Percentiles rank a stretch among this genome's conserved stretches.
Evolutionary conservation across 2,329 filamentous ascomycete genomes (phyloP).

Genomic region (Cercospora citrullina): DNA sequence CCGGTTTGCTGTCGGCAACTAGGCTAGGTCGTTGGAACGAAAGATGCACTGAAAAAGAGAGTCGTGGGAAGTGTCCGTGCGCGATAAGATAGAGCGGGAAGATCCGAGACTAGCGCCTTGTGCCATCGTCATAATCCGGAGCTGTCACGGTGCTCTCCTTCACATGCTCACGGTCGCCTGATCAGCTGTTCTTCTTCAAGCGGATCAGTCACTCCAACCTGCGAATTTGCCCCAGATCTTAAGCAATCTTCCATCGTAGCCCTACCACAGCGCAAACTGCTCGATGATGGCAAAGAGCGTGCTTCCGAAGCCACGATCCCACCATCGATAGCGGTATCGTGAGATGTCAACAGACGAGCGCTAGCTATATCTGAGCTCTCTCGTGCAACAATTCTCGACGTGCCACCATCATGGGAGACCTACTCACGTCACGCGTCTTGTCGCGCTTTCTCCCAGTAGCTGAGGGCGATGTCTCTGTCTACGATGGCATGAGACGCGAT

Average conservation of each 20-base stretch:
- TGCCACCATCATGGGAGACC: slow-evolving; percentile 30
- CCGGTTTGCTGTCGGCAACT: no score
- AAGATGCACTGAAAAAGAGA: no score
- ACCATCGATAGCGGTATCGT: background rate
- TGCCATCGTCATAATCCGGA: background rate
- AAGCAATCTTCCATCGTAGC: background rate
- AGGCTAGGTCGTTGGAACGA: no score
- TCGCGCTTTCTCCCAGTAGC: slow-evolving; percentile 51
- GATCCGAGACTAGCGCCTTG: background rate
- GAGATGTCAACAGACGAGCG: slow-evolving; percentile 12
- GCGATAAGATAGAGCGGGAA: background rate
- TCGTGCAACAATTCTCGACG: background rate
- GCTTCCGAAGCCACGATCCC: background rate
- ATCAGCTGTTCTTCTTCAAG: background rate
- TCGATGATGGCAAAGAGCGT: background rate
- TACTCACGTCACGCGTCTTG: slow-evolving; percentile 57
- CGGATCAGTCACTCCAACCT: background rate
- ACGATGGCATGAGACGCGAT: slow-evolving; percentile 49
- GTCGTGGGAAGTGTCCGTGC: background rate
- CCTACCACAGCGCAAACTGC: background rate
- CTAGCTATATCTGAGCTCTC: background rate
- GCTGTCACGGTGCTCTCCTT: background rate
- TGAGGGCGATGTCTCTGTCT: slow-evolving; percentile 40
- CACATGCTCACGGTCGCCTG: slow-evolving; percentile 9
- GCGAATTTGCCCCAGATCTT: background rate